Evolutionary conservation across 148 eudicot species (phyloP), one percentile per base, ranked within the genome.

Genomic region (Rheum nobile): DNA sequence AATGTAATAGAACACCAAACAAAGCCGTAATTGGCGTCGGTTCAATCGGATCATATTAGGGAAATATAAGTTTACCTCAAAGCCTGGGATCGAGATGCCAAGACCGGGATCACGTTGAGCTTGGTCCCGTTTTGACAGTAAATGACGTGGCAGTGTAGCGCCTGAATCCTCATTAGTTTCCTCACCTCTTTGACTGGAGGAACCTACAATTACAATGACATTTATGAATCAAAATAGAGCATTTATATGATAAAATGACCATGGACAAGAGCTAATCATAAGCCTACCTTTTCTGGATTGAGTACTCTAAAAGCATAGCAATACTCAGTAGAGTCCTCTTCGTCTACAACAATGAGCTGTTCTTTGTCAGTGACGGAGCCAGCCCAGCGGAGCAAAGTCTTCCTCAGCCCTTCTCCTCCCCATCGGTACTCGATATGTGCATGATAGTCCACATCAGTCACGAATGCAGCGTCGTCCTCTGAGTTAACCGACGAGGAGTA

Each of bases 11-110:
- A n/a, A n/a, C n/a, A n/a, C n/a, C n/a, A n/a, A n/a, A n/a, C n/a
- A n/a, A n/a, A n/a, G n/a, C n/a, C n/a, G n/a, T n/a, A n/a, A n/a
- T n/a, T n/a, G n/a, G n/a, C n/a, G n/a, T n/a, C n/a, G n/a, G n/a
- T n/a, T n/a, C n/a, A n/a, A n/a, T n/a, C n/a, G n/a, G n/a, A n/a
- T n/a, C n/a, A n/a, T n/a, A n/a, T n/a, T n/a, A n/a, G n/a, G n/a
- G n/a, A n/a, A n/a, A n/a, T n/a, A n/a, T n/a, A n/a, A n/a, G n/a
- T n/a, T 57, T 79, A 91, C 98, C 98, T 87, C 79, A 94, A 88
- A n/a, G 98, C 98, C 84, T 94, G 97, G 75, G 93, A 88, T 71
- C 98, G 98, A 74, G 98, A 94, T 72, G 98, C 98, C 83, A 94
- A 77, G 38, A 83, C 96, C 28, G 98, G 98, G 75, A 94, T 85